phyloP scores from a whole-genome alignment of 2,329 filamentous ascomycete species.

The Fusarium lyarnte region DNA sequence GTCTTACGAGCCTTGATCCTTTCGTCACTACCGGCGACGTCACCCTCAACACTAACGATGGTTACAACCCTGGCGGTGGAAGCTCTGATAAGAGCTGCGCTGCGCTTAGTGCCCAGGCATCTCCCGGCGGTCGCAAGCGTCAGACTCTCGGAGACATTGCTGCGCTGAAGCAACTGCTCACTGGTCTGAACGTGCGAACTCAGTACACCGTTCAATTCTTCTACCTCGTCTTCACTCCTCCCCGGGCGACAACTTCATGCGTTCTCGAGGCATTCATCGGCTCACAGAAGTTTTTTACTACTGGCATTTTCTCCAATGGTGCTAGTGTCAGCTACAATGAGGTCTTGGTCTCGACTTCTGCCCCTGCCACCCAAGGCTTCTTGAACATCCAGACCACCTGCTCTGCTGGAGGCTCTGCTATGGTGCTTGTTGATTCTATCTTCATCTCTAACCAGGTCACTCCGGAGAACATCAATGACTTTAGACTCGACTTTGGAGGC shows the following conservation, averaged over 20 bases:
- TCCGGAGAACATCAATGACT: constrained; percentile 22
- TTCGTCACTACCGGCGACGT: background rate
- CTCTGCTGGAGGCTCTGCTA: background rate
- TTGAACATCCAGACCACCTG: constrained; percentile 23
- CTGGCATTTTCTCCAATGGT: background rate
- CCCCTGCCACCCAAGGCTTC: background rate
- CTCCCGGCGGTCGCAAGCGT: background rate
- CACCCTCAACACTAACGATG: background rate
- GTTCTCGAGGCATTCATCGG: constrained; percentile 23
- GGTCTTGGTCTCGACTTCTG: constrained; percentile 1
- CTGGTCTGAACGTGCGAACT: constrained; percentile 1
- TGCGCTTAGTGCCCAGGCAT: background rate
- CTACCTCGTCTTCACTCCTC: constrained; percentile 8
- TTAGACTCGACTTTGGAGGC: constrained; percentile 25
- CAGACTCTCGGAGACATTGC: background rate
- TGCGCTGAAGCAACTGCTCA: constrained; percentile 5
- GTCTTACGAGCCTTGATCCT: background rate
- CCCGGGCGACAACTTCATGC: constrained; percentile 2
- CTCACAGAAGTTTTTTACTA: background rate
- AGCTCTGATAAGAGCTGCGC: constrained; percentile 2
- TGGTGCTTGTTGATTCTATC: constrained; percentile 26
- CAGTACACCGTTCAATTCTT: constrained; percentile 37
- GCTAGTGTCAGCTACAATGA: background rate
- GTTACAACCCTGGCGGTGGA: background rate
- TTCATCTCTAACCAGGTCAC: constrained; percentile 38